phyloP scores from a whole-genome alignment of 169 alveolate genomes.

The Eimeria sp. region DNA sequence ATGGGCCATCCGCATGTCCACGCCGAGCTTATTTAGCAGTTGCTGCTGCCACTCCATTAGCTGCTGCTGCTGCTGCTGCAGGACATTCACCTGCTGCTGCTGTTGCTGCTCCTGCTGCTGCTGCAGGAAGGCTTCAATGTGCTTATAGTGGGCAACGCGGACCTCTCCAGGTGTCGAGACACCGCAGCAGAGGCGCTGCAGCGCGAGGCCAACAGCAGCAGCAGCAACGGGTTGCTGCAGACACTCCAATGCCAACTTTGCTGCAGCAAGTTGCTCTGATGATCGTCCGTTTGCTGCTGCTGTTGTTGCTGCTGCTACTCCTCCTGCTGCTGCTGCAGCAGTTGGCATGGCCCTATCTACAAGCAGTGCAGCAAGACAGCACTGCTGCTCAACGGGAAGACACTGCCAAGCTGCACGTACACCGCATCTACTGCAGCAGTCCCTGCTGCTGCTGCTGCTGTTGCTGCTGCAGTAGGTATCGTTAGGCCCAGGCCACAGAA shows the following conservation, averaged over 20 bases:
- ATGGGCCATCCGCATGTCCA: neutral
- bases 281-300: neutral
- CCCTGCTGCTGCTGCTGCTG: constrained; percentile 43
- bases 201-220: constrained; percentile 66
- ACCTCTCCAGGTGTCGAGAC: constrained; percentile 8
- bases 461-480: neutral
- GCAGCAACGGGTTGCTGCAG: constrained; percentile 69
- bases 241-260: constrained; percentile 61
- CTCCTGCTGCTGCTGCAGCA: neutral
- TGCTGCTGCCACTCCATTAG: neutral
- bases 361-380: constrained; percentile 28
- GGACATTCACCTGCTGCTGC: neutral
- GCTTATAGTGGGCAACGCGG: neutral
- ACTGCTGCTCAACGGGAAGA: constrained; percentile 22
- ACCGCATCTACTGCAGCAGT: neutral
- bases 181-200: constrained; percentile 31
- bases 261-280: constrained; percentile 32
- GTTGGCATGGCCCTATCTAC: constrained; percentile 23
- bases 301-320: neutral
- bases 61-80: no score
- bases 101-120: constrained; percentile 45
- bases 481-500: neutral
- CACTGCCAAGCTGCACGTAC: neutral
- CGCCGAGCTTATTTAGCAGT: neutral
- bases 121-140: constrained; percentile 18